Conservation (phyloP, 2,329 filamentous ascomycete genomes). For the Exophiala spinifera region DNA sequence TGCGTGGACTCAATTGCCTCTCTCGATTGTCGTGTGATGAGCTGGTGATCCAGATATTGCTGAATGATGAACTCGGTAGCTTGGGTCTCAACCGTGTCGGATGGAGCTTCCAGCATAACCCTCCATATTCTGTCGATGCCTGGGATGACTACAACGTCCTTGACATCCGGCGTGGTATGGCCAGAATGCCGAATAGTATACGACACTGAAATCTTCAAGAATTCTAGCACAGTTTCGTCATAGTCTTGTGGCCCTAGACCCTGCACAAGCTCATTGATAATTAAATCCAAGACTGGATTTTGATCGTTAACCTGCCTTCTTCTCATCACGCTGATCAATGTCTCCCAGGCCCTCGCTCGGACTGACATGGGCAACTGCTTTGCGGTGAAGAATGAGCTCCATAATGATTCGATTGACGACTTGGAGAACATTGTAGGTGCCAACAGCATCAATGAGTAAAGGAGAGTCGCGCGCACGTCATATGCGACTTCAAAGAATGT, state of each 20-base stretch:
- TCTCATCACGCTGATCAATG: constrained; percentile 50
- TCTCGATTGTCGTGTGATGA: constrained; percentile 42
- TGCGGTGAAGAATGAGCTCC: constrained; percentile 69
- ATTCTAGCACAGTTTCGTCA: constrained; percentile 21
- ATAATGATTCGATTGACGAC: constrained; percentile 63
- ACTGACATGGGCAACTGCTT: constrained; percentile 59
- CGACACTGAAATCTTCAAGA: constrained; percentile 20
- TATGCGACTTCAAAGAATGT: constrained; percentile 17
- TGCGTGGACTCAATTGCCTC: constrained; percentile 59
- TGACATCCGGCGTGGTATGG: constrained; percentile 35
- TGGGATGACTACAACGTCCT: constrained; percentile 44
- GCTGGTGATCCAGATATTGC: constrained; percentile 61
- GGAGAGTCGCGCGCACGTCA: constrained; percentile 10
- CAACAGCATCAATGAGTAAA: constrained; percentile 34
- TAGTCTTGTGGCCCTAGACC: constrained; percentile 19
- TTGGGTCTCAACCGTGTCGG: constrained; percentile 61
- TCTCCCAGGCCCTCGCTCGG: constrained; percentile 66
- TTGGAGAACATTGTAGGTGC: constrained; percentile 61
- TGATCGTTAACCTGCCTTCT: constrained; percentile 34
- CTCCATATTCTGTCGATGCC: constrained; percentile 75
- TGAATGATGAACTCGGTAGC: constrained; percentile 71
- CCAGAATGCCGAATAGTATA: constrained; percentile 18
- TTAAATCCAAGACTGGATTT: constrained; percentile 21
- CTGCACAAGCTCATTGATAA: constrained; percentile 22
- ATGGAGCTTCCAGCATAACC: constrained; percentile 68